Evolutionary conservation across 352 stramenopile genomes (phyloP), one percentile per base, ranked within the genome.

Genomic region (Phytophthora podocarpi): DNA sequence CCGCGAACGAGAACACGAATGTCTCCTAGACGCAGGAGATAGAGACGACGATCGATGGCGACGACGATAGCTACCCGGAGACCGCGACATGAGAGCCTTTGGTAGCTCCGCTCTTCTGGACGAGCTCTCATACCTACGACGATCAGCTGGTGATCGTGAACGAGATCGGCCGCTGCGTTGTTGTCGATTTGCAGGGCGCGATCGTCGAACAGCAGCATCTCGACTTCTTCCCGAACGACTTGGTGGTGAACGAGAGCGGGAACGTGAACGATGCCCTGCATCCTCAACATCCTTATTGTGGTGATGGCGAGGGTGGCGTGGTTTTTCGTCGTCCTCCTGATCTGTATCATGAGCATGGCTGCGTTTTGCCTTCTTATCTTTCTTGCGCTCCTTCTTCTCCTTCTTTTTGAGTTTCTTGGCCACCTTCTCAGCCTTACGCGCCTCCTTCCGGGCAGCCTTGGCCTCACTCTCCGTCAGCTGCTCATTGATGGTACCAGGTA

Each of bases 381-480:
- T 69, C 47, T 82, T 76, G 20, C 63, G 51, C 21, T 88, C 72
- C 40, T 89, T 90, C 52, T 83, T 82, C 42, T 88, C 72, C 45
- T 85, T 85, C 49, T 89, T 93, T 32, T 78, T 74, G 1, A 79
- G 43, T 49, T 91, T 91, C 57, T 85, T 90, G 23, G 46, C 69
- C 9, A 79, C 76, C 36, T 90, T 93, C 47, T 89, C 69, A 13
- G 74, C 62, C 39, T 90, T 90, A 20, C 76, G 72, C 12, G 64
- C 59, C 34, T 78, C 74, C 23, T 89, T 91, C 20, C 53, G 50
- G 13, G 79, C 83, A 36, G 87, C 88, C 45, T 88, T 81, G 11
- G 53, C 46, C 27, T 85, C 74, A 12, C 62, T 69, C 31, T 82
- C 73, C 12, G 41, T 80, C 59, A 51, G 66, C 16, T 48, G 37